Percentiles rank a stretch among this genome's conserved stretches.
Conservation (phyloP, 495 filamentous ascomycete genomes). For the Penicillium ucsense region DNA sequence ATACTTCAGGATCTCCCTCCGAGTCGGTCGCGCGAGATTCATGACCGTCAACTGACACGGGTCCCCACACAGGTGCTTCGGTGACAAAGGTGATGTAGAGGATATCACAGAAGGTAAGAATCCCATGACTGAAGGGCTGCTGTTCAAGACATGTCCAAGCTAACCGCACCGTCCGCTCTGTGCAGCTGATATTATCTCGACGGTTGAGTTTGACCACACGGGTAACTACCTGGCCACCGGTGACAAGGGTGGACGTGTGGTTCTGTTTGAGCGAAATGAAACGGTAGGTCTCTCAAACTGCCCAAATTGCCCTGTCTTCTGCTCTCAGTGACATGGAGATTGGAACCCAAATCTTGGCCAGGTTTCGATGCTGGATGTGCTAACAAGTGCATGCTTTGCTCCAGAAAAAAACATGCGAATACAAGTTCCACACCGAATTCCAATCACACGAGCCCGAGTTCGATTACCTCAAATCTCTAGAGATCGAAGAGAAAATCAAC, state of each 20-base stretch:
- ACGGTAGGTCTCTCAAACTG: conserved; percentile 46
- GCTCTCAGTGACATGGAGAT: too few relatives aligned
- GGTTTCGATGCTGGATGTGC: background rate
- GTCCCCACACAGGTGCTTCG: conserved; percentile 73
- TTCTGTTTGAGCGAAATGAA: conserved; percentile 95
- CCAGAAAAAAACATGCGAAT: conserved; percentile 99
- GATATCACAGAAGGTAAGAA: conserved; percentile 96
- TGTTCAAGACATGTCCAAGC: background rate
- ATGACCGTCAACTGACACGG: conserved; percentile 3
- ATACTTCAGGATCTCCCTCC: too few relatives aligned
- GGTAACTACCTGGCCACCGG: conserved; percentile 97
- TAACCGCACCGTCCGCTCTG: conserved; percentile 2
- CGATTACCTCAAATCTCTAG: conserved; percentile 96
- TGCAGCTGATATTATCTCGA: conserved; percentile 96
- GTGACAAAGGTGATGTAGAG: conserved; percentile 98
- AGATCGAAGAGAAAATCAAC: conserved; percentile 99
- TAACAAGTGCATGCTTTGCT: background rate
- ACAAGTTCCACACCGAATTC: conserved; percentile 99
- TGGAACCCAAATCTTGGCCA: background rate
- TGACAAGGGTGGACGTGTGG: conserved; percentile 94
- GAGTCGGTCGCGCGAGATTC: too few relatives aligned
- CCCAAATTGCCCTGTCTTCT: too few relatives aligned
- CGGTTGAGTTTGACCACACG: conserved; percentile 97
- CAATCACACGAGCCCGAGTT: conserved; percentile 99
- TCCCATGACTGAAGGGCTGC: background rate